Evolutionary conservation across 2,329 filamentous ascomycete genomes (phyloP), one percentile per base, ranked within the genome.

Genomic region (Stemphylium beticola): DNA sequence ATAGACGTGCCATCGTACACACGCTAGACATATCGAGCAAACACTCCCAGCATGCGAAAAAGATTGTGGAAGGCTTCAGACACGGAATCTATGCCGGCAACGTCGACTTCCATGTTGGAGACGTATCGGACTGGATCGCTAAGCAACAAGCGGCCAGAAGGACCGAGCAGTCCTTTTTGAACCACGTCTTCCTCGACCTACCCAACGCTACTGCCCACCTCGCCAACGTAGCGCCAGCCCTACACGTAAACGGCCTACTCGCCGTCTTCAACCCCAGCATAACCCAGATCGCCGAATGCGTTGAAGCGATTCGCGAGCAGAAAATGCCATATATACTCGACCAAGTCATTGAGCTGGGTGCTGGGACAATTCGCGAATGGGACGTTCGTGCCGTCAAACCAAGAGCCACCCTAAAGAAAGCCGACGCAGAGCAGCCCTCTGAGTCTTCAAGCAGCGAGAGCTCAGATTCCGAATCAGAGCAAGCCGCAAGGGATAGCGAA

Each of bases 191-290:
- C 57, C 80, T 95, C 17, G 91, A 95, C 69, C 81, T 95, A 55
- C 90, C 91, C 0, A 81, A 80, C 26, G 82, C 87, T 2, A 79
- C 90, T 47, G 61, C 71, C 10, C 80, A 84, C 58, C 58, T 86
- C 14, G 74, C 76, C 1, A 76, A 77, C 22, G 78, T 87, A 18
- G 76, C 82, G 4, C 69, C 79, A n/a, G 84, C 86, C 12, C 74
- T 95, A 48, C 83, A 83, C 34, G 80, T 83, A 1, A 84, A 89
- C 65, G 90, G 87, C 0, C 77, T 84, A 8, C 77, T 93, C 29
- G 79, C 89, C 12, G 81, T 92, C 1, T 95, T 92, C 76, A 87
- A 86, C 60, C 91, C 91, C 0, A 91, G 86, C 64, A 86, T 95
- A 54, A 92, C 90, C 9, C 91, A 93, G 72, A 88, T 93, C 50